Evolutionary conservation across 345 rosid species (phyloP).

Genomic region (Bruguiera sexangula): DNA sequence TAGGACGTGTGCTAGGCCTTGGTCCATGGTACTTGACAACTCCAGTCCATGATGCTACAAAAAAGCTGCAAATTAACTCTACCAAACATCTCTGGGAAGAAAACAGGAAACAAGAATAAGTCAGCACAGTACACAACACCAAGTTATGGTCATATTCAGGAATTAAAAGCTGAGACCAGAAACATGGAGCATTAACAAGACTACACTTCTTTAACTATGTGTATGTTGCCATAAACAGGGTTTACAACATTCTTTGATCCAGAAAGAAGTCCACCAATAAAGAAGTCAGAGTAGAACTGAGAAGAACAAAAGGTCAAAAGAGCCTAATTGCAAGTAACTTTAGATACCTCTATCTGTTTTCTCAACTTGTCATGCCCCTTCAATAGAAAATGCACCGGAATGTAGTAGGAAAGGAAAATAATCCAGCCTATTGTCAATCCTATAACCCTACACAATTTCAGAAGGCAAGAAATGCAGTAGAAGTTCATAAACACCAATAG

Average conservation of each 20-base stretch:
- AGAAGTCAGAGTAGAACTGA: too few species aligned
- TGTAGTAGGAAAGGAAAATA: slow-evolving; percentile 71
- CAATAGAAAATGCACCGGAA: slow-evolving; percentile 68
- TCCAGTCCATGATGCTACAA: slow-evolving; percentile 99
- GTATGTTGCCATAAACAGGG: background rate
- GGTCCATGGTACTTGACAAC: slow-evolving; percentile 97
- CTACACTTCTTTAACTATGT: background rate
- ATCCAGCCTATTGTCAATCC: slow-evolving; percentile 85
- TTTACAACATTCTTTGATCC: background rate
- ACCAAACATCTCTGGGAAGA: slow-evolving; percentile 77
- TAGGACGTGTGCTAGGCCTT: slow-evolving; percentile 89
- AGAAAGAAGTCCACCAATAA: too few species aligned
- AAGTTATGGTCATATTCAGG: background rate
- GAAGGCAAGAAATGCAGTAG: slow-evolving; percentile 1
- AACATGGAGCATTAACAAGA: background rate
- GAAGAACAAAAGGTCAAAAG: background rate
- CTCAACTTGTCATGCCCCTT: slow-evolving; percentile 78
- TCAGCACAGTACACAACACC: slow-evolving; percentile 8
- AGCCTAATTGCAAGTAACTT: too few species aligned
- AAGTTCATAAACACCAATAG: background rate
- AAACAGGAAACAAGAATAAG: slow-evolving; percentile 11
- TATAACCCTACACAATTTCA: slow-evolving; percentile 55
- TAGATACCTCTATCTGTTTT: slow-evolving; percentile 71
- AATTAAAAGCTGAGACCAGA: background rate
- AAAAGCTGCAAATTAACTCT: slow-evolving; percentile 97